Conservation (phyloP, 192 early-diverging fungal species). For the Paraglomus occultum region DNA sequence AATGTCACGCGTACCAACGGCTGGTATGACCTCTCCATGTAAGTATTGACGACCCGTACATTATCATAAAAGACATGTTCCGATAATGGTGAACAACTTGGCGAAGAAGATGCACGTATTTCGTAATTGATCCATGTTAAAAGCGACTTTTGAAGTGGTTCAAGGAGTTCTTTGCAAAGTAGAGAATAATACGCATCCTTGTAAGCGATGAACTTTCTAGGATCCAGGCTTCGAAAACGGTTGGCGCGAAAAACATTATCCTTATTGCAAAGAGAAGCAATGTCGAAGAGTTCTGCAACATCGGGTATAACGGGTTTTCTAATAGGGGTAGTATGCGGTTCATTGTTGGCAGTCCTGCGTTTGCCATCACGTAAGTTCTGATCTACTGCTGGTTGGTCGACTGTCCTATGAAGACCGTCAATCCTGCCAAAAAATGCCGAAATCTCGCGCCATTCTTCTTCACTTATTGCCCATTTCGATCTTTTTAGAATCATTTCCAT, state of each 20-base stretch:
- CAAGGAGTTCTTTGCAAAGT: slow-evolving; percentile 16
- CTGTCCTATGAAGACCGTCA: too few relatives aligned
- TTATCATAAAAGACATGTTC: neutral
- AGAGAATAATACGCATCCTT: slow-evolving; percentile 9
- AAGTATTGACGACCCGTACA: neutral
- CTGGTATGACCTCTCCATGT: neutral
- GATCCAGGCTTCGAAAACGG: neutral
- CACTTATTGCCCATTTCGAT: too few relatives aligned
- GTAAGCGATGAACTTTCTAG: slow-evolving; percentile 11
- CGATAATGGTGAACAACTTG: neutral
- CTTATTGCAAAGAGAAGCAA: neutral
- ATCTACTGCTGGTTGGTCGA: too few relatives aligned
- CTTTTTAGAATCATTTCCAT: too few relatives aligned
- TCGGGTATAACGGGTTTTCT: neutral
- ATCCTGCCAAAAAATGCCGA: too few relatives aligned
- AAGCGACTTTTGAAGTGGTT: slow-evolving; percentile 11
- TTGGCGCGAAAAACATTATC: neutral
- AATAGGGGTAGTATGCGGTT: too few relatives aligned
- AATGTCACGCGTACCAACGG: neutral
- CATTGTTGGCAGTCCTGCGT: too few relatives aligned
- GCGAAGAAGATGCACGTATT: neutral
- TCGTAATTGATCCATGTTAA: neutral
- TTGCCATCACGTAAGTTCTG: too few relatives aligned
- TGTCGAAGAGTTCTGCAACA: neutral
- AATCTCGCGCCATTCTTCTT: too few relatives aligned